Evolutionary conservation across 2,329 filamentous ascomycete species (phyloP), one percentile per base, ranked within the genome.

Genomic region (Hypoxylon sp.): DNA sequence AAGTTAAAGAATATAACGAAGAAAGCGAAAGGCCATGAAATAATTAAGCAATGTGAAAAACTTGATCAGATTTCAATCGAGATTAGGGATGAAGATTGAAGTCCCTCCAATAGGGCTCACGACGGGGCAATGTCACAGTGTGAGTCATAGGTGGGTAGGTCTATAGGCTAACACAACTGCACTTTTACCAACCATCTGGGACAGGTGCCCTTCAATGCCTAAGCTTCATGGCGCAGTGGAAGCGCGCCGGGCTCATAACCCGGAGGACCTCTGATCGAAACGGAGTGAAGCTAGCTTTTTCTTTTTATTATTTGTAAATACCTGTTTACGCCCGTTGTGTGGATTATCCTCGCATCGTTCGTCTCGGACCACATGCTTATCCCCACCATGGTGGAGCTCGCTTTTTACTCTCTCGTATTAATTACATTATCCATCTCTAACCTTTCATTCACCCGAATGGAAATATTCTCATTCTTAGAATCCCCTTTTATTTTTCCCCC

Each of bases 211-310:
- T n/a, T 35, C 13, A 17, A 53, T 1, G 17, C n/a, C 20, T 66
- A 69, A 74, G 73, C 73, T 73, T 71, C 64, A 66, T 74, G 73
- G 73, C 73, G 73, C 72, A 74, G 73, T 57, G 72, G 73, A 74
- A 74, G 73, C 73, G 72, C 73, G 72, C 73, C 72, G 73, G 73
- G 73, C 72, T 75, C 72, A 75, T 75, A 74, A 74, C 73, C 72
- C 72, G 73, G 72, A 75, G 73, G 73, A 68, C 73, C 66, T 73
- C 66, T 56, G 73, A 74, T 74, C 73, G 72, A 74, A 74, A 74
- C 72, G 66, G 66, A 73, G 65, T 69, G 66, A 61, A 74, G 73
- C 73, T 75, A 75, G 40, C n/a, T 49, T 46, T 63, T 63, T 46
- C 42, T 46, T 63, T 63, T 46, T 48, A n/a, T 51, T n/a, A 37